phyloP scores from a whole-genome alignment of 805 yeast species.

The Candida parachauliodes region DNA sequence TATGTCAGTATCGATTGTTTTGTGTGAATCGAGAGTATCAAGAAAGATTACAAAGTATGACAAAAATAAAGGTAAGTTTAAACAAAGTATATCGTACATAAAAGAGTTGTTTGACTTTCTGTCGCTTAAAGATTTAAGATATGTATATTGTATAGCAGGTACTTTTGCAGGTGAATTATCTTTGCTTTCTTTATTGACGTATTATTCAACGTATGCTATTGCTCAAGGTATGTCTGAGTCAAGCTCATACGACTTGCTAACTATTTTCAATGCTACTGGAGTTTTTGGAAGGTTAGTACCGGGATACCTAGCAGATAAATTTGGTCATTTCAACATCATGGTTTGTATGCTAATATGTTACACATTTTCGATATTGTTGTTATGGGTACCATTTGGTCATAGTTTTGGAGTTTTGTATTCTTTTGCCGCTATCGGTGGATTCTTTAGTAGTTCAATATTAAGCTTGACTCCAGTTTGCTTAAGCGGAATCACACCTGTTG shows the following conservation, averaged over 20 bases:
- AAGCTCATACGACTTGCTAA: slow-evolving; percentile 40
- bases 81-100: slow-evolving; percentile 13
- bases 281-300: slow-evolving; percentile 54
- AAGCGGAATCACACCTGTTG: slow-evolving; percentile 59
- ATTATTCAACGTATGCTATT: slow-evolving; percentile 55
- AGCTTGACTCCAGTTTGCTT: slow-evolving; percentile 67
- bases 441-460: slow-evolving; percentile 58
- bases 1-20: slow-evolving; percentile 19
- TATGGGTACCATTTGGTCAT: slow-evolving; percentile 70
- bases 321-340: slow-evolving; percentile 60
- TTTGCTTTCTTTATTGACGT: slow-evolving; percentile 49
- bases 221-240: slow-evolving; percentile 45
- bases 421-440: slow-evolving; percentile 55
- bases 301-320: slow-evolving; percentile 49
- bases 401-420: slow-evolving; percentile 41
- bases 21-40: slow-evolving; percentile 27
- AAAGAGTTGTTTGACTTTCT: slow-evolving; percentile 28
- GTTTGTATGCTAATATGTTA: slow-evolving; percentile 42
- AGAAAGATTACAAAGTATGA: slow-evolving; percentile 2
- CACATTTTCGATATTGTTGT: slow-evolving; percentile 44
- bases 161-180: slow-evolving; percentile 49
- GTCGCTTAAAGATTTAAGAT: slow-evolving; percentile 36
- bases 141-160: slow-evolving; percentile 34
- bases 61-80: slow-evolving; percentile 6
- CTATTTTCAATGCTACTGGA: slow-evolving; percentile 45